A percentile compares a stretch with the other conserved stretches of the same genome.
Evolutionary conservation across 768 basidiomycete species (phyloP).

Genomic region (Pseudohyphozyma bogoriensis): DNA sequence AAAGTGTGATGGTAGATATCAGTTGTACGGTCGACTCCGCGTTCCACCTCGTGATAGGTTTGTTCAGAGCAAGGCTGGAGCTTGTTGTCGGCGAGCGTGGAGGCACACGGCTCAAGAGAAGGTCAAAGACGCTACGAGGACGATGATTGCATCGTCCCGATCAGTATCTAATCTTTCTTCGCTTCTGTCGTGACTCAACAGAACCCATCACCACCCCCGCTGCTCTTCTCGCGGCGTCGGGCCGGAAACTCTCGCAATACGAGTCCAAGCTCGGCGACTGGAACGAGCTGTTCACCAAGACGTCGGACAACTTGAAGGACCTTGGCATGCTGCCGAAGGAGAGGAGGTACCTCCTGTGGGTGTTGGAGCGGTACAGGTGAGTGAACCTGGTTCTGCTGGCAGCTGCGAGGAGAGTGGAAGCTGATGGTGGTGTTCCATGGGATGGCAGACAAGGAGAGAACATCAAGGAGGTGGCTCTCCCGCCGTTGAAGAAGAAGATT

Average conservation of each 20-base stretch:
- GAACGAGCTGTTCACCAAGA: constrained; percentile 4
- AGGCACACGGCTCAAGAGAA: too few species aligned
- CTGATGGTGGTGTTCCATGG: background rate
- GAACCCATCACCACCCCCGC: background rate
- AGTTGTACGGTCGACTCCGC: too few species aligned
- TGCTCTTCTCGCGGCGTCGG: constrained; percentile 1
- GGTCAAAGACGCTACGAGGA: too few species aligned
- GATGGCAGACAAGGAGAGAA: constrained; percentile 12
- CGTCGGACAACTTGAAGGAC: constrained; percentile 1
- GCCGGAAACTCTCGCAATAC: constrained; percentile 4
- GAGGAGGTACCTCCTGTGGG: constrained; percentile 7
- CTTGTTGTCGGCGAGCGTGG: too few species aligned
- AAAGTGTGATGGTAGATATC: too few species aligned
- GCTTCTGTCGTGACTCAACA: background rate
- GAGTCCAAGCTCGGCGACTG: constrained; percentile 10
- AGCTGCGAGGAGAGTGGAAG: background rate
- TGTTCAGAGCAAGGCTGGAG: too few species aligned
- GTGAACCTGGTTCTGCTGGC: too few species aligned
- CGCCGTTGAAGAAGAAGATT: constrained; percentile 6
- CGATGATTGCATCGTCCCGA: too few species aligned
- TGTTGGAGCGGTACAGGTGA: constrained; percentile 15
- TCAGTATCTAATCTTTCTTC: background rate
- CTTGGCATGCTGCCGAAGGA: constrained; percentile 5
- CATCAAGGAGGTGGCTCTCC: background rate
- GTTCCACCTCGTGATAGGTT: too few species aligned